Percentiles rank a stretch among this genome's conserved stretches.
phyloP scores from a whole-genome alignment of 345 rosid genomes.

The Noccaea caerulescens region DNA sequence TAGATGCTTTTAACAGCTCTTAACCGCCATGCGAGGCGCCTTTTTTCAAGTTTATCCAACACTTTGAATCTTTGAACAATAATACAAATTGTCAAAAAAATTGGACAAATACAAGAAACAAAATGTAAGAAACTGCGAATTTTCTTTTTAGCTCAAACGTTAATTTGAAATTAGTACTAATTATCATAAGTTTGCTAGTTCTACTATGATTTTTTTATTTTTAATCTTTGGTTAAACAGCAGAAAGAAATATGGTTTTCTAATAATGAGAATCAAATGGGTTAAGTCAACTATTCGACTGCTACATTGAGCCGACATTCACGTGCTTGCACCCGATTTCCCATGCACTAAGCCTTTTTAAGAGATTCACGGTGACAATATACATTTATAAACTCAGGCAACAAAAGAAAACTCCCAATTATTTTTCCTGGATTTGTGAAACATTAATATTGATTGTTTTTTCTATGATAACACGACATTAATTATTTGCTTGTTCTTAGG shows the following conservation, averaged over 20 bases:
- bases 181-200: not conserved
- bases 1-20: conserved; percentile 26
- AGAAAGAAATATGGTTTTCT: not conserved
- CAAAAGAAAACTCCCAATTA: not conserved
- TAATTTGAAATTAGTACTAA: not conserved
- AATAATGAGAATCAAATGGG: conserved; percentile 29
- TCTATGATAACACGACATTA: not conserved
- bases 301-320: conserved; percentile 50
- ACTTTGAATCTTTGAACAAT: not conserved
- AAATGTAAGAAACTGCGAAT: not conserved
- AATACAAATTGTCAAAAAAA: no score
- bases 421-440: not conserved
- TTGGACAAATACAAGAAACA: no score
- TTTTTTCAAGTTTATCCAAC: conserved; percentile 17
- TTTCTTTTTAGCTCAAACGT: not conserved
- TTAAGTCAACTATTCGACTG: conserved; percentile 50
- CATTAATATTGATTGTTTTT: not conserved
- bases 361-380: conserved; percentile 35
- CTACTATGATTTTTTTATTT: not conserved
- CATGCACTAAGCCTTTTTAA: conserved; percentile 42
- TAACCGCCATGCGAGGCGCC: conserved; percentile 40
- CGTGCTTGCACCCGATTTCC: conserved; percentile 61
- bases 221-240: conserved; percentile 3
- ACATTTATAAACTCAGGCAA: conserved; percentile 22
- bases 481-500: not conserved